Evolutionary conservation across 2,329 filamentous ascomycete species (phyloP).

Genomic region (Aspergillus sp.): DNA sequence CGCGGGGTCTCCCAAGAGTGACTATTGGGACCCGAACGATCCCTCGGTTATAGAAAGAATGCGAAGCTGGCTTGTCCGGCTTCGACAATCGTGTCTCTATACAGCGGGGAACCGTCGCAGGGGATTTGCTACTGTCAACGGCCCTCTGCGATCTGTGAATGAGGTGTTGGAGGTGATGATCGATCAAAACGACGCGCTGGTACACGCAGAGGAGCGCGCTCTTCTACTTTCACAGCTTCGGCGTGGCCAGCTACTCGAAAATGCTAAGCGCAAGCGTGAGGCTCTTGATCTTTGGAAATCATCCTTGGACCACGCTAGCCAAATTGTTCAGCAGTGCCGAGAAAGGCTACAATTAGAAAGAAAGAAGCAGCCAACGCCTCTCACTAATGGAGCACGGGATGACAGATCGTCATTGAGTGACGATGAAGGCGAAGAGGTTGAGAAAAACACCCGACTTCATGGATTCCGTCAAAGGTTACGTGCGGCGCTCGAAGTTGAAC

Average conservation of each 20-base stretch:
- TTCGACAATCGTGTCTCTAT: slow-evolving; percentile 82
- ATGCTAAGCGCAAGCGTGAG: slow-evolving; percentile 64
- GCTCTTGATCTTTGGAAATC: slow-evolving; percentile 70
- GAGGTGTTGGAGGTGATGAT: slow-evolving; percentile 92
- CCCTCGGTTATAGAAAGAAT: slow-evolving; percentile 64
- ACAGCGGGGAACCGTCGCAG: slow-evolving; percentile 68
- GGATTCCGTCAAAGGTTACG: slow-evolving; percentile 67
- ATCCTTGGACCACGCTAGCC: slow-evolving; percentile 51
- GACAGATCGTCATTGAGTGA: slow-evolving; percentile 28
- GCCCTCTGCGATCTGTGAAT: slow-evolving; percentile 74
- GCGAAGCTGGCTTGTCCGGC: slow-evolving; percentile 72
- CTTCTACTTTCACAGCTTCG: slow-evolving; percentile 64
- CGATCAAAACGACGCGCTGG: slow-evolving; percentile 70
- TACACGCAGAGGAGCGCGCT: slow-evolving; percentile 68
- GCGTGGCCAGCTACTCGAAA: slow-evolving; percentile 76
- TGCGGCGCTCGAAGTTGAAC: slow-evolving; percentile 73
- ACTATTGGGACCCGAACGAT: slow-evolving; percentile 66
- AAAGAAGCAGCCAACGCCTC: slow-evolving; percentile 25
- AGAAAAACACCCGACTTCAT: slow-evolving; percentile 51
- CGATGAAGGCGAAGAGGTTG: slow-evolving; percentile 38
- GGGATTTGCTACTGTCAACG: slow-evolving; percentile 61
- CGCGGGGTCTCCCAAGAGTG: slow-evolving; percentile 61
- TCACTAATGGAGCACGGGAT: slow-evolving; percentile 19
- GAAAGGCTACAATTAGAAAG: slow-evolving; percentile 57
- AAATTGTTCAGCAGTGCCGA: slow-evolving; percentile 61